Evolutionary conservation across 2,329 filamentous ascomycete genomes (phyloP), one percentile per base, ranked within the genome.

Genomic region (Nothopassalora personata): DNA sequence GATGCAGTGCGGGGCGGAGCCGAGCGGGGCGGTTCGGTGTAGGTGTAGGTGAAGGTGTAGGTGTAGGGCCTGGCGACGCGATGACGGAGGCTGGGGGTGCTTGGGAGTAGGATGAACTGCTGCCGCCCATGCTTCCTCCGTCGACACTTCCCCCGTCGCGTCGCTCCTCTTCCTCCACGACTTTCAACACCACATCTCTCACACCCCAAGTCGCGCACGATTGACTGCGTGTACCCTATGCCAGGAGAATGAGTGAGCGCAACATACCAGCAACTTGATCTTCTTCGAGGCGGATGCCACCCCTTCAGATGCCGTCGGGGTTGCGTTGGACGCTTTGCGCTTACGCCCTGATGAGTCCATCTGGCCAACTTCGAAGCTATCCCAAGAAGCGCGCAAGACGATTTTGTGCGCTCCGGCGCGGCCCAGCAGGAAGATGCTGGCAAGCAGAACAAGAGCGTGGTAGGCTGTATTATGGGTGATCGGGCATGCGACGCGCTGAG

Each of bases 261-360:
- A 50, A 83, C 83, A 76, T 79, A 85, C 83, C 76, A 81, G 77
- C 60, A 81, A 68, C 75, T 82, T 84, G 73, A 80, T 78, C 71
- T 81, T 80, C 78, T 86, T 86, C 62, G 80, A 74, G 68, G 80
- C 81, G 66, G 39, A 36, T 30, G 27, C 51, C 23, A 23, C 23
- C 19, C 78, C 76, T 63, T 80, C 81, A 66, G 72, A 56, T 28
- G 63, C 54, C 28, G 62, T 70, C 56, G 83, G 81, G 56, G 79
- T 76, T 66, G 75, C 77, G 64, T 75, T 76, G 62, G 74, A 74
- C 67, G 71, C 77, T 74, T 84, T 85, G 73, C 83, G 81, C 77
- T 86, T 86, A 64, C 76, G 71, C n/a, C 1, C n/a, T 63, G 72
- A 73, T 66, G 73, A 75, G 64, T 78, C 76, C 76, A 78, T 70